These are phyloP conservation scores for Plasmodium yoelii DNA, from an alignment of 169 alveolate species.

Conservation along the genomic window DNA sequence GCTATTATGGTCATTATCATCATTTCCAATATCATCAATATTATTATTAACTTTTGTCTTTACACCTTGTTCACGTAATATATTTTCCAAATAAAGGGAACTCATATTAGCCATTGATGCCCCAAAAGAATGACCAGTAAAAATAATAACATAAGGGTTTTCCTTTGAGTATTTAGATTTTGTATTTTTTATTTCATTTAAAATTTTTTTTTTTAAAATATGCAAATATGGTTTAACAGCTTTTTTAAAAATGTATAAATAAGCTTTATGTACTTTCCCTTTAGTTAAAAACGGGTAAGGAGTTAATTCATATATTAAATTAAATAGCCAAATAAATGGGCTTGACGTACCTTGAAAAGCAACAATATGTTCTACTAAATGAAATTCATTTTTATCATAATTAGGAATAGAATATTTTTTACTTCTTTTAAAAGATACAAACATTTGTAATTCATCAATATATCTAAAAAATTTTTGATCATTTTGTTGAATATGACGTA, in stretches of 20 bases:
- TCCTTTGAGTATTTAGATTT: conserved; percentile 56
- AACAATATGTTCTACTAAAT: conserved; percentile 39
- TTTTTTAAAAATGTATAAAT: conserved; percentile 39
- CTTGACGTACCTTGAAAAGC: conserved; percentile 69
- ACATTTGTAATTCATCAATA: conserved; percentile 30
- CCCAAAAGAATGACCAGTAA: conserved; percentile 74
- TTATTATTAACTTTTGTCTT: conserved; percentile 10
- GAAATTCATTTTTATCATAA: conserved; percentile 44
- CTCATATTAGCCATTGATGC: conserved; percentile 72
- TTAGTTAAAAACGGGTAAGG: conserved; percentile 55
- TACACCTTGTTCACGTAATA: background rate
- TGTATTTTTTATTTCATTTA: conserved; percentile 44
- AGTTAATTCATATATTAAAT: conserved; percentile 51
- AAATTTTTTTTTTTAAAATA: conserved; percentile 34
- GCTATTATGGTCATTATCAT: conserved; percentile 29
- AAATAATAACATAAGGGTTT: conserved; percentile 57
- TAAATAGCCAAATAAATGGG: conserved; percentile 50
- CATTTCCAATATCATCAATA: background rate
- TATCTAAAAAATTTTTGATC: conserved; percentile 47
- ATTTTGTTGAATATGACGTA: conserved; percentile 34
- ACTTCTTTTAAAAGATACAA: conserved; percentile 51
- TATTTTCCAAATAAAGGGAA: conserved; percentile 50
- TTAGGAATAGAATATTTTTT: conserved; percentile 55
- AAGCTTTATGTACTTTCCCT: conserved; percentile 68
- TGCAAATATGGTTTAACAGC: conserved; percentile 53